These are phyloP conservation scores for Colletotrichum plurivorum DNA, from an alignment of 2,329 filamentous ascomycete species.

Conservation along the genomic window DNA sequence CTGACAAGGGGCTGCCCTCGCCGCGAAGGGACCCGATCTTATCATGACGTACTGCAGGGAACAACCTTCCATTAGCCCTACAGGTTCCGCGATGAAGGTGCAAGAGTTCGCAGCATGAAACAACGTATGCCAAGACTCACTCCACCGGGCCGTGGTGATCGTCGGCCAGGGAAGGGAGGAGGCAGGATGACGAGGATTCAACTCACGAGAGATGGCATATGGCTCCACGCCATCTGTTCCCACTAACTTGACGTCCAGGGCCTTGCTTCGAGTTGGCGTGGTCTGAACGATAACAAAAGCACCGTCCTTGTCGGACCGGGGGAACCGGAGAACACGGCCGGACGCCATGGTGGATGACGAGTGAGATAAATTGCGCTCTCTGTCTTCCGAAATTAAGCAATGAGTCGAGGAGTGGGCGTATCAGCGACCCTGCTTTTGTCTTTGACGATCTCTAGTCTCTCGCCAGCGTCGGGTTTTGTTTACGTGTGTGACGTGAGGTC, in stretches of 20 bases:
- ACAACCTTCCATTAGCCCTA: constrained; percentile 25
- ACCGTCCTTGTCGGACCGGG: constrained; percentile 66
- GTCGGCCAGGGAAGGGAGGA: constrained; percentile 9
- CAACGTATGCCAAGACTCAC: constrained; percentile 33
- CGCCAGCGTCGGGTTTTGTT: background rate
- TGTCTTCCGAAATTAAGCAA: constrained; percentile 21
- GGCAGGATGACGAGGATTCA: constrained; percentile 37
- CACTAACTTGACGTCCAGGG: constrained; percentile 76
- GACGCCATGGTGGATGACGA: constrained; percentile 29
- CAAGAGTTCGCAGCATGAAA: constrained; percentile 43
- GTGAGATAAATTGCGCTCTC: constrained; percentile 18
- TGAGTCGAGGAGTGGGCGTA: constrained; percentile 10
- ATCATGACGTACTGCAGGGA: constrained; percentile 57
- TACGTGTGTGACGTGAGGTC: background rate
- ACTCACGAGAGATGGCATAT: constrained; percentile 72
- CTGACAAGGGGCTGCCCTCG: constrained; percentile 67
- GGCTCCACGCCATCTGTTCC: constrained; percentile 77
- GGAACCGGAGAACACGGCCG: constrained; percentile 67
- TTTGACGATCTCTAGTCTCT: background rate
- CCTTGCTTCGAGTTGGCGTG: constrained; percentile 60
- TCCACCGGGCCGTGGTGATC: constrained; percentile 37
- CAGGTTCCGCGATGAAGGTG: constrained; percentile 7
- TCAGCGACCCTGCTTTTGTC: background rate
- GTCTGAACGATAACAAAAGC: constrained; percentile 74
- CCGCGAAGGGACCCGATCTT: constrained; percentile 66